Base-by-base conservation (phyloP, 805 yeast genomes). In the Saccharomycopsis oosterbeekiorum region DNA sequence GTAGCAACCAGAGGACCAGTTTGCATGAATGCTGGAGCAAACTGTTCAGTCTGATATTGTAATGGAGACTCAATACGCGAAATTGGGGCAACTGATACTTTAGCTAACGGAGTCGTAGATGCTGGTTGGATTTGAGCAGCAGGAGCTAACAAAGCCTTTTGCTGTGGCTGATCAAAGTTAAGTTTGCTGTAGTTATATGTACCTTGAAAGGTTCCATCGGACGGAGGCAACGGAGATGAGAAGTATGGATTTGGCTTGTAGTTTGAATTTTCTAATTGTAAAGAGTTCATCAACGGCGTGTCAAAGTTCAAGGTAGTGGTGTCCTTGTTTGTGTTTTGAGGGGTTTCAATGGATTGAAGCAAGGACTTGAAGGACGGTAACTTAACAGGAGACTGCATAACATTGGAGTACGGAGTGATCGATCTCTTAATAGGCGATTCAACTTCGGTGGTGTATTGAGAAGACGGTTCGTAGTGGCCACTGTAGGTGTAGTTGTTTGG, bases 331-430 rank as follows among this genome's bases (percentile, higher is more conserved):
- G 57, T 51, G 40, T 43, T 58, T 61, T 34, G 42, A 6, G 59
- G 51, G 57, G 60, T 36, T 36, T 63, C 59, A 56, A 66, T 66
- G n/a, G 66, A 65, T 34, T 64, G 60, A 37, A 64, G 56, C 50
- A 62, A 60, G 9, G 67, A 62, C 29, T 60, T 65, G 59, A 65
- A 65, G 37, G 66, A 61, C 24, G 68, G 66, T 19, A 65, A 64
- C 29, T 62, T 61, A 15, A 62, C 60, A 1, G 59, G 55, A 17
- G 59, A 37, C 15, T 55, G 37, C 9, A 59, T 5, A 6, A 2
- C 51, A 24, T 15, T 39, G 17, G 53, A 26, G 4, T 24, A 15
- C 21, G 57, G 53, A 12, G 50, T 34, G 10, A 9, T 2, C 3
- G 58, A 15, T 53, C 39, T 56, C 55, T 55, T 62, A 19, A 59